Conservation (phyloP, 1,284 basidiomycete genomes). For the Tylopilus orsonianus region DNA sequence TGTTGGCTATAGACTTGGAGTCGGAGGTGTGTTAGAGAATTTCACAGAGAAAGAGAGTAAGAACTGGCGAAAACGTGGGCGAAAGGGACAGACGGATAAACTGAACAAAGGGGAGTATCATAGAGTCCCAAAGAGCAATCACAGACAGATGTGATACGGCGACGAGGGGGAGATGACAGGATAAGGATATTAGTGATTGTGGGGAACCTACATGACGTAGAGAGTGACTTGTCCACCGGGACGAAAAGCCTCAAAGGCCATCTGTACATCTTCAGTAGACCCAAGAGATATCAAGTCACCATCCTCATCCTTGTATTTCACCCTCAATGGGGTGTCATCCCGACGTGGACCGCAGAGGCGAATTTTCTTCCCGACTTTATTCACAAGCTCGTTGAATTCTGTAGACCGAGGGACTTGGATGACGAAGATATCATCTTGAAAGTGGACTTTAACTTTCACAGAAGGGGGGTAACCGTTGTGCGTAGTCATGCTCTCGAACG, state of each 20-base stretch:
- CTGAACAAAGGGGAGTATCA: conserved; percentile 18
- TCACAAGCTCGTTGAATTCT: conserved; percentile 79
- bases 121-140: conserved; percentile 22
- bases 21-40: conserved; percentile 21
- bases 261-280: conserved; percentile 87
- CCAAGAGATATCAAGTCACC: conserved; percentile 85
- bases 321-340: conserved; percentile 72
- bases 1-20: not conserved
- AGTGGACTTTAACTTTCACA: conserved; percentile 87
- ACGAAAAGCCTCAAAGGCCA: conserved; percentile 81
- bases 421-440: conserved; percentile 88
- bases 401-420: conserved; percentile 83
- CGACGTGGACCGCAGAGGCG: conserved; percentile 79
- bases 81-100: conserved; percentile 17
- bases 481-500: conserved; percentile 43
- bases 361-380: conserved; percentile 91
- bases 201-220: conserved; percentile 57
- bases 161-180: conserved; percentile 5
- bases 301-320: conserved; percentile 90
- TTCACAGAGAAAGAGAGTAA: conserved; percentile 8
- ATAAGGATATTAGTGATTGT: conserved; percentile 4
- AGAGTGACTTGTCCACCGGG: conserved; percentile 74
- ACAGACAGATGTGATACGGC: conserved; percentile 5
- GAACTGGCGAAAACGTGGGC: conserved; percentile 20
- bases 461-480: conserved; percentile 37